A percentile compares a stretch with the other conserved stretches of the same genome.
phyloP scores from a whole-genome alignment of 2,329 filamentous ascomycete species.

The Penicillium sp. region DNA sequence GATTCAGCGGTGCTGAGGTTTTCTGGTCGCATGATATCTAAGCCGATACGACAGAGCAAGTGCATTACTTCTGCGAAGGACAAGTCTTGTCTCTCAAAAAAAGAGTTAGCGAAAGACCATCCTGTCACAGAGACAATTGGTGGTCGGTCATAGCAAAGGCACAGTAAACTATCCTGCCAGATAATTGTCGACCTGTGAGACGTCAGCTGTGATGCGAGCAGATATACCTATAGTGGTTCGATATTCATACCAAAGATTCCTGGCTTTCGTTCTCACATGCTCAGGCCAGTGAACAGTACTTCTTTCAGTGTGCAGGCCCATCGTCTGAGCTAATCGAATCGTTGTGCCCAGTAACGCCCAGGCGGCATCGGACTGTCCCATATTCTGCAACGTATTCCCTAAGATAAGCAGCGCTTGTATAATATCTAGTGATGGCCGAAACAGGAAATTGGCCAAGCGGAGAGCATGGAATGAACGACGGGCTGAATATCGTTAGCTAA shows the following conservation, averaged over 20 bases:
- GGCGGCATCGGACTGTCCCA: constrained; percentile 32
- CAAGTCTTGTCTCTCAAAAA: constrained; percentile 9
- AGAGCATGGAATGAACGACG: constrained; percentile 49
- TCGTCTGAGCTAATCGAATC: constrained; percentile 32
- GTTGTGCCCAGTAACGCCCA: constrained; percentile 33
- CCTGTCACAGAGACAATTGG: constrained; percentile 27
- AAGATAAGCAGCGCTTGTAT: constrained; percentile 57
- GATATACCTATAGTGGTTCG: background rate
- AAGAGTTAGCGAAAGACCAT: constrained; percentile 17
- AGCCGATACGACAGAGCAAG: constrained; percentile 23
- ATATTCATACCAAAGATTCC: constrained; percentile 24
- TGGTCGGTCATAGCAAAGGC: constrained; percentile 34
- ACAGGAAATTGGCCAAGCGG: constrained; percentile 57
- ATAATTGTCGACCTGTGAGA: constrained; percentile 30
- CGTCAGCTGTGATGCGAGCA: background rate
- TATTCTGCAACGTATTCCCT: constrained; percentile 46
- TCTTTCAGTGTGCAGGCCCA: constrained; percentile 40
- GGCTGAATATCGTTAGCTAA: constrained; percentile 14
- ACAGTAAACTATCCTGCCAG: constrained; percentile 37
- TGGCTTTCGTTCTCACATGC: constrained; percentile 23
- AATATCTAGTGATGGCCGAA: constrained; percentile 53
- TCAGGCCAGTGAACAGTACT: constrained; percentile 25
- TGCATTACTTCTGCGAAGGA: constrained; percentile 28
- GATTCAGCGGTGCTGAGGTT: constrained; percentile 20
- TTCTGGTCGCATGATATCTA: constrained; percentile 46